These are phyloP conservation scores for Trapa bicornis DNA, from an alignment of 345 rosid genomes.

Conservation along the genomic window DNA sequence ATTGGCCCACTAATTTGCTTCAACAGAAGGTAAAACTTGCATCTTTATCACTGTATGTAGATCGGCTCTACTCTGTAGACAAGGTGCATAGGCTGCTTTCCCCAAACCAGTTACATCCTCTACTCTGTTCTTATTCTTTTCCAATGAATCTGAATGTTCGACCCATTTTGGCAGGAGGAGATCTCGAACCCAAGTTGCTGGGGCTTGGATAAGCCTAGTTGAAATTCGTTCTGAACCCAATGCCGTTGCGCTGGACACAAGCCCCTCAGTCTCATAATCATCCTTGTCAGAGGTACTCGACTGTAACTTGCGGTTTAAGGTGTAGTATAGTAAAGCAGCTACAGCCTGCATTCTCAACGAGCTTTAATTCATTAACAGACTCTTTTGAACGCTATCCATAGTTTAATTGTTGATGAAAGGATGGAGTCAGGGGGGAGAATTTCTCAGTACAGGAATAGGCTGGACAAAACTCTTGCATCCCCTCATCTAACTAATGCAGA, in stretches of 20 bases:
- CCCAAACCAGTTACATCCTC: no score
- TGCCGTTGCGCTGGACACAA: no score
- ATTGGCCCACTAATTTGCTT: neutral
- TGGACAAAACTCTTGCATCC: slow-evolving; percentile 62
- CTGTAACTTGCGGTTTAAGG: no score
- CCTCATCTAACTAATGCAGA: slow-evolving; percentile 46
- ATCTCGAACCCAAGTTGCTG: neutral
- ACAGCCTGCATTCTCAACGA: neutral
- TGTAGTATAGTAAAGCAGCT: no score
- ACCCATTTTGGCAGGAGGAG: neutral
- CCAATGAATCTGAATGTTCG: neutral
- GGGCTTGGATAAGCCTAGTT: no score
- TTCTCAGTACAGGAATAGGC: slow-evolving; percentile 55
- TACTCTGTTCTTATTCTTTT: neutral
- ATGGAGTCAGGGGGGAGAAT: slow-evolving; percentile 45
- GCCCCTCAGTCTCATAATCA: no score
- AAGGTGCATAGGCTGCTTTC: neutral
- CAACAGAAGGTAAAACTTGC: neutral
- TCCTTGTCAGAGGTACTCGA: no score
- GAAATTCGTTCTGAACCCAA: no score
- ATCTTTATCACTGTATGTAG: neutral
- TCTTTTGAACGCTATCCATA: neutral
- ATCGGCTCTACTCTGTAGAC: neutral
- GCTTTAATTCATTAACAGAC: neutral
- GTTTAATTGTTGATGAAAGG: slow-evolving; percentile 16